A percentile compares a stretch with the other conserved stretches of the same genome.
phyloP scores from a whole-genome alignment of 2,329 filamentous ascomycete species.

The Drechslerella dactyloides region DNA sequence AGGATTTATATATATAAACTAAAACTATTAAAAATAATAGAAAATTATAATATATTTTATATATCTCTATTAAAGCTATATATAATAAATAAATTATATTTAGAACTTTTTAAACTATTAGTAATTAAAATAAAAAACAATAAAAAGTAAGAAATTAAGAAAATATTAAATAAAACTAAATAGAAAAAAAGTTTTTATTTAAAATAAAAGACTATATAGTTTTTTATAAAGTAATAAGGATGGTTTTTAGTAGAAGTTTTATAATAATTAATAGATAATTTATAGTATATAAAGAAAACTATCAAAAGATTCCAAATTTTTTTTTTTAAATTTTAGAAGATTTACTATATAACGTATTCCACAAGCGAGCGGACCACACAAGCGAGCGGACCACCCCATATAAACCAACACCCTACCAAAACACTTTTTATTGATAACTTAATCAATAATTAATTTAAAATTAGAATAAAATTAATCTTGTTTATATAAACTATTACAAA shows the following conservation, averaged over 20 bases:
- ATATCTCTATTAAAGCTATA: background rate
- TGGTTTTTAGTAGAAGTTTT: too few species aligned
- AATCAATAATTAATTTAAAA: too few species aligned
- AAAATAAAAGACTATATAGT: background rate
- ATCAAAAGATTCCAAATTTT: background rate
- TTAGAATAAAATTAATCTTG: too few species aligned
- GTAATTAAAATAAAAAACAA: background rate
- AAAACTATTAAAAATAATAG: background rate
- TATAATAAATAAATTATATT: too few species aligned
- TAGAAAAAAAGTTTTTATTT: background rate
- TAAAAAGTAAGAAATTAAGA: background rate
- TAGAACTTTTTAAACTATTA: background rate
- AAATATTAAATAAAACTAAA: slow-evolving; percentile 3
- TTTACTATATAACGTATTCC: slow-evolving; percentile 11
- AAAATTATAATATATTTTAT: background rate
- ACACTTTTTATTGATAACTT: too few species aligned
- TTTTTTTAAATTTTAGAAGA: slow-evolving; percentile 9
- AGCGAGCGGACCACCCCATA: too few species aligned
- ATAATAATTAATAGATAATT: too few species aligned
- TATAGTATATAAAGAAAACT: too few species aligned
- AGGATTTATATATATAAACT: background rate
- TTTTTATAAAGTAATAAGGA: slow-evolving; percentile 9
- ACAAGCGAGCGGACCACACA: too few species aligned
- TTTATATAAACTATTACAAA: too few species aligned
- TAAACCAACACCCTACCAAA: too few species aligned